phyloP scores from a whole-genome alignment of 2,329 filamentous ascomycete genomes.

The Uncinocarpus reesii region DNA sequence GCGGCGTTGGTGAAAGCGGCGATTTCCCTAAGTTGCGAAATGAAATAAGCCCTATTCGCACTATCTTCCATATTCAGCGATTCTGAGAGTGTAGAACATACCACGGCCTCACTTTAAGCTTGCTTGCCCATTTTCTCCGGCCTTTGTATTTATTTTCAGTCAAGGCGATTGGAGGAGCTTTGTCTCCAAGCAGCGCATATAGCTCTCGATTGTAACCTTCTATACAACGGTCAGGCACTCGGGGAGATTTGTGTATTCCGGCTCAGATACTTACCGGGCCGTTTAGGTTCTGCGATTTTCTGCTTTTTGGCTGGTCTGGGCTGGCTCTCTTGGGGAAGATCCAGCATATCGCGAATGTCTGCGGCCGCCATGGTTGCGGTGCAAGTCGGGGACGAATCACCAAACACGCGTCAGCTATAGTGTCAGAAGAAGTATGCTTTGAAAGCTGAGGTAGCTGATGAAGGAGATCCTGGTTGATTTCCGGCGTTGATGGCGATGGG shows the following conservation, averaged over 20 bases:
- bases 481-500: background rate
- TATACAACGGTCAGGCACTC: constrained; percentile 18
- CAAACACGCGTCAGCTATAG: background rate
- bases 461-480: background rate
- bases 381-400: background rate
- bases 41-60: constrained; percentile 42
- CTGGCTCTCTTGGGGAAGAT: constrained; percentile 52
- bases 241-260: background rate
- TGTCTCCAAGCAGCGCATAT: constrained; percentile 42
- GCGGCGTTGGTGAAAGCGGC: constrained; percentile 67
- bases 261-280: constrained; percentile 39
- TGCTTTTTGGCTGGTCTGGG: constrained; percentile 62
- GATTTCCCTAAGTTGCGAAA: constrained; percentile 50
- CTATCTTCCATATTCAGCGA: too few species aligned
- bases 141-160: constrained; percentile 45
- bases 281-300: constrained; percentile 50
- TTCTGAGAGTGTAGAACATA: constrained; percentile 43
- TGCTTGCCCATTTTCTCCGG: constrained; percentile 39
- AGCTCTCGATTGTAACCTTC: constrained; percentile 44
- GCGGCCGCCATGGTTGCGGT: constrained; percentile 44
- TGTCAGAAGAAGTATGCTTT: background rate
- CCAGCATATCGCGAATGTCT: constrained; percentile 82
- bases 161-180: constrained; percentile 44
- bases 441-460: background rate
- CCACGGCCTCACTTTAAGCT: constrained; percentile 36